These are phyloP conservation scores for Collybiopsis confluens DNA, from an alignment of 768 basidiomycete species.

Conservation along the genomic window DNA sequence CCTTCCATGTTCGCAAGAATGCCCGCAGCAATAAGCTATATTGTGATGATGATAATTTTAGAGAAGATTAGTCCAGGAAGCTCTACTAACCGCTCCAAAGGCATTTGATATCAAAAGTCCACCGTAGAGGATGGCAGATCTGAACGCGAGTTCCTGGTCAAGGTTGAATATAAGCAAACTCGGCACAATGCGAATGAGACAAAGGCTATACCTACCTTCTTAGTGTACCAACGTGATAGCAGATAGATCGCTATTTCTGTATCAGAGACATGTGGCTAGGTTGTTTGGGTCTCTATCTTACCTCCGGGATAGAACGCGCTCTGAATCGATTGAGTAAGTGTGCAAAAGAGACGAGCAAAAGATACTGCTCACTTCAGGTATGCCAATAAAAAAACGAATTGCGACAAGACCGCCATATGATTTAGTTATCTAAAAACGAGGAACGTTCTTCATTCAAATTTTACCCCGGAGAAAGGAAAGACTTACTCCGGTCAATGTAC, in stretches of 20 bases:
- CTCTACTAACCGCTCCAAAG: slow-evolving; percentile 51
- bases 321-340: slow-evolving; percentile 17
- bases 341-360: not conserved
- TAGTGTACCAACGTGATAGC: slow-evolving; percentile 55
- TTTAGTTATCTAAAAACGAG: slow-evolving; percentile 39
- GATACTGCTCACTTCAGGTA: slow-evolving; percentile 47
- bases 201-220: slow-evolving; percentile 36
- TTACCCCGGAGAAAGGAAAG: not conserved
- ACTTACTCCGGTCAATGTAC: slow-evolving; percentile 57
- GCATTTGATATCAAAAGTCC: slow-evolving; percentile 64
- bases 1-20: slow-evolving; percentile 70
- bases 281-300: too few species aligned
- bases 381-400: slow-evolving; percentile 58
- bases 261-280: too few species aligned
- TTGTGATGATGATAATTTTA: not conserved
- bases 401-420: slow-evolving; percentile 51
- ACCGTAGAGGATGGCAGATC: slow-evolving; percentile 55
- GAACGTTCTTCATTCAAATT: too few species aligned
- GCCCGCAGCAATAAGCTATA: slow-evolving; percentile 73
- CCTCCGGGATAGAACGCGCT: slow-evolving; percentile 65
- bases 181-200: too few species aligned
- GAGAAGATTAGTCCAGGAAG: not conserved
- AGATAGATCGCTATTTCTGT: slow-evolving; percentile 29
- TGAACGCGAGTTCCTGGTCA: slow-evolving; percentile 59
- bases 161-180: too few species aligned